These are phyloP conservation scores for Apiotrichum sp. DNA, from an alignment of 1,284 basidiomycete species.

Conservation along the genomic window DNA sequence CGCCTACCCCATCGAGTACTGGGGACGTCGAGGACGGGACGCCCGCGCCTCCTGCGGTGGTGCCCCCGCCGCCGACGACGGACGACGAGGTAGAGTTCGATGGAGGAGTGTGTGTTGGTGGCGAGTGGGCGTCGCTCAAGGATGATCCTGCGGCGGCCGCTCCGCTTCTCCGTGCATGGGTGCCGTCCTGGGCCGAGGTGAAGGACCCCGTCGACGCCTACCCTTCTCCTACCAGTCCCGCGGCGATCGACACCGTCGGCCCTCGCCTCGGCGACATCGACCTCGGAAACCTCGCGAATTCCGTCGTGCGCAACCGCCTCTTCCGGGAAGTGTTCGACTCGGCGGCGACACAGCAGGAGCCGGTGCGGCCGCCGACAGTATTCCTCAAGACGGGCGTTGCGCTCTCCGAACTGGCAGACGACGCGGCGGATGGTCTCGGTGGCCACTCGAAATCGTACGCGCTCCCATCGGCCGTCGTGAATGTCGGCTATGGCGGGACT, in stretches of 20 bases:
- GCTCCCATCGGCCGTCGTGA: constrained; percentile 7
- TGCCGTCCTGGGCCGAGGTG: constrained; percentile 6
- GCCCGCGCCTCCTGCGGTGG: constrained; percentile 2
- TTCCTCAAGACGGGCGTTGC: constrained; percentile 11
- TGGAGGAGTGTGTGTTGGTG: constrained; percentile 23
- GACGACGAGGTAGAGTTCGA: constrained; percentile 25
- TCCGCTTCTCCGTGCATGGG: constrained; percentile 12
- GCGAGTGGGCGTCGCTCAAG: constrained; percentile 28
- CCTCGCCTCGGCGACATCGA: constrained; percentile 3
- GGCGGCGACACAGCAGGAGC: neutral
- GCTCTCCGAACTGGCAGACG: constrained; percentile 9
- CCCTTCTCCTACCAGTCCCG: neutral
- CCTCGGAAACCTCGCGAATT: constrained; percentile 12
- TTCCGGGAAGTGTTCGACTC: constrained; percentile 10
- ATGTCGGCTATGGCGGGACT: constrained; percentile 26
- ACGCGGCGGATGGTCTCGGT: neutral
- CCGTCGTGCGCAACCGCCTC: constrained; percentile 16
- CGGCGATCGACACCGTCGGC: neutral
- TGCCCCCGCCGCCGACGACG: neutral
- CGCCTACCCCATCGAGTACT: constrained; percentile 34
- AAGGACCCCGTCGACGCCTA: neutral
- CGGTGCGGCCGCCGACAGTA: neutral
- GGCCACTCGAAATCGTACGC: constrained; percentile 1
- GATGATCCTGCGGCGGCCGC: constrained; percentile 8
- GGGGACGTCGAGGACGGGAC: constrained; percentile 17